Base-by-base conservation (phyloP, 31 red algal genomes). In the Asparagopsis taxiformis region DNA sequence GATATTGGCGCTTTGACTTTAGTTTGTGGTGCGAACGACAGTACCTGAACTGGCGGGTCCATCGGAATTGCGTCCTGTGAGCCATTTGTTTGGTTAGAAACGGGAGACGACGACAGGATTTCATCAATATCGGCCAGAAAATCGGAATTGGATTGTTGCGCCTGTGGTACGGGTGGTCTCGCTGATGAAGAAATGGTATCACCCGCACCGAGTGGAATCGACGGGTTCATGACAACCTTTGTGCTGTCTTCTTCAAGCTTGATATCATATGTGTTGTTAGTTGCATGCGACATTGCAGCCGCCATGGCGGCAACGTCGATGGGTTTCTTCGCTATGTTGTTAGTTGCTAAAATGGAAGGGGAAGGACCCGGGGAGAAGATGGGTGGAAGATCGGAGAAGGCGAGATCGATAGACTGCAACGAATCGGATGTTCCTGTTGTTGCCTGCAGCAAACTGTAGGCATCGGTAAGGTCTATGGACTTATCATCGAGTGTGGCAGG, bases 391-490 rank as follows among this genome's bases (percentile, higher is more conserved):
- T 50, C 35, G 33, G 68, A 72, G 25, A 72, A 9, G 13, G 55
- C 24, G 49, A 54, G 46, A 21, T 52, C 49, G 68, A 72, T 48
- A 17, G 68, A 72, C 17, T 52, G 36, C 3, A 72, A 15, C 3
- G 68, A 72, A 11, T 72, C 68, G 30, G 68, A 72, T 26, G 21
- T 64, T 10, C 21, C 16, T 7, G 60, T n/a, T 6, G 54, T 25
- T 5, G 54, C 20, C 17, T 57, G 54, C 6, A 57, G 54, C 17
- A 57, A 22, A 28, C 24, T 28, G 54, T 20, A 25, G 10, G 24
- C 54, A 5, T 57, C 20, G 7, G 54, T 57, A 7, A 25, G 17
- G 24, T 28, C 54, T 5, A 57, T 6, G 3, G 58, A 32, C 5
- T 62, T 16, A 32, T 25, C 24, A 32, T 30, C 58, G 26, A 62